Conservation (phyloP, 148 eudicot genomes). For the Rhododendron kiyosumense region DNA sequence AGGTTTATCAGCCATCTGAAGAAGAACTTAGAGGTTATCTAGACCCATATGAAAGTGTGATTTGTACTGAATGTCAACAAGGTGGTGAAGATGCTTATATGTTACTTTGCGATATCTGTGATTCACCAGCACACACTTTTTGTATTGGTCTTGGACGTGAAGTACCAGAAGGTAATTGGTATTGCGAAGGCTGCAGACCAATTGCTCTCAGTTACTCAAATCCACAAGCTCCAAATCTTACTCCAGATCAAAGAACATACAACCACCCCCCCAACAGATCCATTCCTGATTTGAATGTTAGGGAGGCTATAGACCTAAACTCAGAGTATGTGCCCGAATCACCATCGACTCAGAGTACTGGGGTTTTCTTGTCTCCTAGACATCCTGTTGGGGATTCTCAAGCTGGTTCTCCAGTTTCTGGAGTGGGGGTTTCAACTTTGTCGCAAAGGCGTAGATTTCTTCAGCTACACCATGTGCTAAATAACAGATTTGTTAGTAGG, state of each 20-base stretch:
- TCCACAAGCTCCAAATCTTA: constrained; percentile 42
- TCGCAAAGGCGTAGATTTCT: constrained; percentile 60
- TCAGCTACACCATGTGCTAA: constrained; percentile 32
- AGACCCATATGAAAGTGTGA: constrained; percentile 76
- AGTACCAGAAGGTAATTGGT: constrained; percentile 97
- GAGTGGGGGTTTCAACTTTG: constrained; percentile 57
- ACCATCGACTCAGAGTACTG: constrained; percentile 49
- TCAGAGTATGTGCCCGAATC: constrained; percentile 67
- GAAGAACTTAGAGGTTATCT: constrained; percentile 84
- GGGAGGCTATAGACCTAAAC: constrained; percentile 70
- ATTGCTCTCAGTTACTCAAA: constrained; percentile 48
- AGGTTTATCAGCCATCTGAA: constrained; percentile 97
- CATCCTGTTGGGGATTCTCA: constrained; percentile 36
- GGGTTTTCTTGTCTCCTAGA: constrained; percentile 48
- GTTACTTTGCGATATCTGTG: constrained; percentile 91
- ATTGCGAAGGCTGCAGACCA: constrained; percentile 93
- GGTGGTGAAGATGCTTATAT: constrained; percentile 96
- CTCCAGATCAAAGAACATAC: constrained; percentile 32
- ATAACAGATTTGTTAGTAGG: constrained; percentile 20
- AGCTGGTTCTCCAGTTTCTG: constrained; percentile 42
- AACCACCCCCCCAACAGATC: constrained; percentile 31
- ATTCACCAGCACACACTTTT: constrained; percentile 95
- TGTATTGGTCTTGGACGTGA: constrained; percentile 88
- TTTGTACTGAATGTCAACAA: constrained; percentile 83
- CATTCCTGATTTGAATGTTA: constrained; percentile 48